phyloP scores from a whole-genome alignment of 352 stramenopile species.

The Globisporangium radiosum region DNA sequence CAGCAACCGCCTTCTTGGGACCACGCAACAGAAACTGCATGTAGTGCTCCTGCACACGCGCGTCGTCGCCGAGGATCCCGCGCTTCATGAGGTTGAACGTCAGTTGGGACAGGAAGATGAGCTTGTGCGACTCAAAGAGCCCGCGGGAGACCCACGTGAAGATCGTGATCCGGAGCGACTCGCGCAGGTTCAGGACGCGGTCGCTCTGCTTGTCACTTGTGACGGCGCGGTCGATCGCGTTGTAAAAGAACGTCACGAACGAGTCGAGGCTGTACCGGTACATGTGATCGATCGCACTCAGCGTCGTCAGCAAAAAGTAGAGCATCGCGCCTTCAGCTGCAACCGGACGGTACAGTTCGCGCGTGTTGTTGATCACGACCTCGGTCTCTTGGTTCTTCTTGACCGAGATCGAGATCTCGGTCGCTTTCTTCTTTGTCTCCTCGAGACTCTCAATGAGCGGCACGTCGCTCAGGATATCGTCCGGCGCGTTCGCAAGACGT shows the following conservation, averaged over 20 bases:
- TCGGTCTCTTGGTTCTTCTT: conserved; percentile 94
- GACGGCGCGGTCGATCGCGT: conserved; percentile 89
- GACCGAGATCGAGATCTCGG: conserved; percentile 94
- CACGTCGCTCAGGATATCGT: conserved; percentile 96
- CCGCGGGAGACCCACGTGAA: conserved; percentile 95
- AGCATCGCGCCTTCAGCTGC: conserved; percentile 95
- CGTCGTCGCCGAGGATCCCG: conserved; percentile 91
- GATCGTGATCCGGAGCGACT: conserved; percentile 94
- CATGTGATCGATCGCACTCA: conserved; percentile 96
- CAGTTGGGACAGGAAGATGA: conserved; percentile 96
- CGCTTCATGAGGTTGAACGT: conserved; percentile 97
- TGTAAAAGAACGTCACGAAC: conserved; percentile 97
- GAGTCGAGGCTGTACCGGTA: conserved; percentile 97
- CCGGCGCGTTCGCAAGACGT: conserved; percentile 92
- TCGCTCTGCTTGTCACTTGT: conserved; percentile 85
- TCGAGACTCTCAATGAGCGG: conserved; percentile 95
- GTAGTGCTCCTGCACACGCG: conserved; percentile 91
- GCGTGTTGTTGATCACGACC: conserved; percentile 92
- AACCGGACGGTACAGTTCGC: conserved; percentile 92
- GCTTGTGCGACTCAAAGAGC: conserved; percentile 95
- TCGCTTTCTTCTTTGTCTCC: conserved; percentile 94
- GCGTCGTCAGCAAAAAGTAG: conserved; percentile 96
- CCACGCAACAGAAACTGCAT: conserved; percentile 95
- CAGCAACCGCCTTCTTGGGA: conserved; percentile 57
- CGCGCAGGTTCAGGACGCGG: conserved; percentile 89